phyloP scores from a whole-genome alignment of 768 basidiomycete species.

The Collybia mongolica region DNA sequence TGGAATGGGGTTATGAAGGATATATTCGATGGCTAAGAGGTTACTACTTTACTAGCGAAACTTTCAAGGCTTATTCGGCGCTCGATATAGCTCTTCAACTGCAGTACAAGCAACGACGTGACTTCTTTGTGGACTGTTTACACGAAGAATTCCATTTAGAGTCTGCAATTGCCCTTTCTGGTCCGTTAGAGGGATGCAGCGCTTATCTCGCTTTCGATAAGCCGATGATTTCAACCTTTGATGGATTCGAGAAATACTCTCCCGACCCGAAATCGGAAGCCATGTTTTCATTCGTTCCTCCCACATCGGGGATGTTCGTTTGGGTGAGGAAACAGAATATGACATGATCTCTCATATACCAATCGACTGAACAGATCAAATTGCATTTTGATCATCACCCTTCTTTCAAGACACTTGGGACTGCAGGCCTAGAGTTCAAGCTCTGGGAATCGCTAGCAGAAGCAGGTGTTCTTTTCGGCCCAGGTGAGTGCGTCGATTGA shows the following conservation, averaged over 20 bases:
- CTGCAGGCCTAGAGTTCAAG: slow-evolving; percentile 49
- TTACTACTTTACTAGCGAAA: slow-evolving; percentile 13
- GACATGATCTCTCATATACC: neutral
- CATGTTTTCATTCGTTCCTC: slow-evolving; percentile 71
- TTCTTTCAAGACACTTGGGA: slow-evolving; percentile 31
- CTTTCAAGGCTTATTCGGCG: neutral
- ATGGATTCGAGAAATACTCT: slow-evolving; percentile 5
- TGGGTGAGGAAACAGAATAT: slow-evolving; percentile 42
- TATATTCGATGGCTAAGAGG: slow-evolving; percentile 81
- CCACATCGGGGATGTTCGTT: slow-evolving; percentile 82
- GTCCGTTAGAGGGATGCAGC: slow-evolving; percentile 33
- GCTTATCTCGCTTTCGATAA: slow-evolving; percentile 47
- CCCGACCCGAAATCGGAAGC: slow-evolving; percentile 9
- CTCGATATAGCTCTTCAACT: slow-evolving; percentile 41
- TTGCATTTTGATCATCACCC: slow-evolving; percentile 63
- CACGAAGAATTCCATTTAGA: slow-evolving; percentile 61
- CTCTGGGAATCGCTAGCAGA: slow-evolving; percentile 63
- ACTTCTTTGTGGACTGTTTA: slow-evolving; percentile 65
- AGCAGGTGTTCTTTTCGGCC: slow-evolving; percentile 60
- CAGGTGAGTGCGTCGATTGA: slow-evolving; percentile 45
- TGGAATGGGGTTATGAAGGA: slow-evolving; percentile 67
- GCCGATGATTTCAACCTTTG: slow-evolving; percentile 6
- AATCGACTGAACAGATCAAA: slow-evolving; percentile 40
- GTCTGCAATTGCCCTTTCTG: slow-evolving; percentile 23
- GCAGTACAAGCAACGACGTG: slow-evolving; percentile 58